Base-by-base conservation (phyloP, 2,329 filamentous ascomycete species). In the Trichoderma koningiopsis region DNA sequence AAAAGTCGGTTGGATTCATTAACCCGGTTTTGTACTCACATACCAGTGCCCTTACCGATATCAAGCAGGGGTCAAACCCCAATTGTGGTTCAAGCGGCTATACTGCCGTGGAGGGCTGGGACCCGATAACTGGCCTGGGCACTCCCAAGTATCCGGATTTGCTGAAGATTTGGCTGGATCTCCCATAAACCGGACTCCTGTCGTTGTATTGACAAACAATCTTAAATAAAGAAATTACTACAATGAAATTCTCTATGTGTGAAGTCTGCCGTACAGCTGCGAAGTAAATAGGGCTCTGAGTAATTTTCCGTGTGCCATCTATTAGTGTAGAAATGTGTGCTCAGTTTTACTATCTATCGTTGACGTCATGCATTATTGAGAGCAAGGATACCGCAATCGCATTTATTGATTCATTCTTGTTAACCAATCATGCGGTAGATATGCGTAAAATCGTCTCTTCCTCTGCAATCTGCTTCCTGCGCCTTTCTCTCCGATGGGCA, bases 401-500 rank as follows among this genome's bases (percentile, higher is more conserved):
- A 14, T 16, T 1, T 10, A 6, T n/a, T 7, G 3, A 5, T 11
- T 5, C 10, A 49, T 22, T 49, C 8, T 1, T 49, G 11, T 49
- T 49, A 8, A 16, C 0, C 2, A 16, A 27, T 63, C 16, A 55
- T 53, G 22, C 60, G 8, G 47, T 27, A 1, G 60, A 53, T 37
- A 43, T 47, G 11, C 29, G n/a, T 31, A 57, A 24, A 19, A 22
- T 27, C 4, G 37, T 49, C 0, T 49, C 29, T 35, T 35, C 63
- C 35, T 47, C 63, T 14, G 16, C 19, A 0, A 31, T 40, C 22
- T 37, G 13, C 29, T 56, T 69, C 29, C 4, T 63, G 5, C 31
- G 22, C 5, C 16, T 35, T 72, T 87, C 83, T n/a, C 79, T 77
- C 24, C 79, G 76, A 66, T 88, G 83, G 40, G 86, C 69, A 60